These are phyloP conservation scores for Luvunga scandens DNA, from an alignment of 345 rosid species.

Conservation along the genomic window DNA sequence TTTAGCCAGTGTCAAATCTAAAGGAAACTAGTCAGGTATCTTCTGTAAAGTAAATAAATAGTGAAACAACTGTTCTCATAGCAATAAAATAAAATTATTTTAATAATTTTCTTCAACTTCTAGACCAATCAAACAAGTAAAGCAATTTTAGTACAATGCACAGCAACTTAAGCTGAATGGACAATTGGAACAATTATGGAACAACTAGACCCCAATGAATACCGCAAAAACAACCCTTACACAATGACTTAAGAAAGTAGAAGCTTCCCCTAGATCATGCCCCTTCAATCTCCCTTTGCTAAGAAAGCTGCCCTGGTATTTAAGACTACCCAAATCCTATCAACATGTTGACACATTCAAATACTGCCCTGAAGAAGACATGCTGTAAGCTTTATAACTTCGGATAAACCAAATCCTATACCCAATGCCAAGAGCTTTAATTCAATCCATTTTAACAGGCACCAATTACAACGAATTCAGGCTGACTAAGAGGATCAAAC, in stretches of 20 bases:
- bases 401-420: neutral
- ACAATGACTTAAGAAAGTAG: neutral
- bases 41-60: neutral
- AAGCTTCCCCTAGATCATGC: neutral
- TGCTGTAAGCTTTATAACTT: neutral
- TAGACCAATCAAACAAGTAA: neutral
- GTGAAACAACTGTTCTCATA: neutral
- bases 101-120: neutral
- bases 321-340: neutral
- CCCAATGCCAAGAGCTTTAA: neutral
- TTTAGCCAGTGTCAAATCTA: neutral
- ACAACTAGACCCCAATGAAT: neutral
- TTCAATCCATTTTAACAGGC: neutral
- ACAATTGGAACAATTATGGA: neutral
- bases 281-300: neutral
- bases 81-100: neutral
- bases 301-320: neutral
- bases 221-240: neutral
- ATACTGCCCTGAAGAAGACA: neutral
- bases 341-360: neutral
- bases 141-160: neutral
- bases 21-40: neutral
- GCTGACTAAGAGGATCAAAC: neutral
- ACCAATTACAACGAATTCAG: neutral
- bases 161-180: neutral